Evolutionary conservation across 1,284 basidiomycete genomes (phyloP).

Genomic region (Trichosporon sp.): DNA sequence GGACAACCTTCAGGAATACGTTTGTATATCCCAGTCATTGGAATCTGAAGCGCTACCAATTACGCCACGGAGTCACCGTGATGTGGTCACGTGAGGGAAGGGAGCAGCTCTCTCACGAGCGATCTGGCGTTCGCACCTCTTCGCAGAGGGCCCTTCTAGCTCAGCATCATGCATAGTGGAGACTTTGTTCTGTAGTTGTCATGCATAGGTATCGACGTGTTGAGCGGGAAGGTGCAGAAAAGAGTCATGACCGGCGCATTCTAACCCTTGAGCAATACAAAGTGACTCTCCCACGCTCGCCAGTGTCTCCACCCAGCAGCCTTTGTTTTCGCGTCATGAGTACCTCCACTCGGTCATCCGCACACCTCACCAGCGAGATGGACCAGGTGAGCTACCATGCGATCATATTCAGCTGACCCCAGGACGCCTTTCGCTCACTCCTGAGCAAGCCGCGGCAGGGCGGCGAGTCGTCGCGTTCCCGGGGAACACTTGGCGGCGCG

Average conservation of each 20-base stretch:
- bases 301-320: background rate
- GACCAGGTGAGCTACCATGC: slow-evolving; percentile 40
- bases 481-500: slow-evolving; percentile 41
- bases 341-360: background rate
- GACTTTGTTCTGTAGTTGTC: no score
- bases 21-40: slow-evolving; percentile 7
- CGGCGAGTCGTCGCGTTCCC: slow-evolving; percentile 34
- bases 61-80: slow-evolving; percentile 14
- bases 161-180: background rate
- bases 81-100: slow-evolving; percentile 2
- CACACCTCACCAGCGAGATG: slow-evolving; percentile 29
- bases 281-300: slow-evolving; percentile 4
- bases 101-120: slow-evolving; percentile 6
- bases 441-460: slow-evolving; percentile 42
- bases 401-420: slow-evolving; percentile 15
- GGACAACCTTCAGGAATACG: slow-evolving; percentile 9
- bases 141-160: no score
- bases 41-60: slow-evolving; percentile 15
- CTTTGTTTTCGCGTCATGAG: slow-evolving; percentile 15
- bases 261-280: no score
- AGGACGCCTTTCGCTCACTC: slow-evolving; percentile 52
- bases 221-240: no score
- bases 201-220: no score
- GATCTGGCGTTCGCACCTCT: background rate
- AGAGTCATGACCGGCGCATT: no score